Evolutionary conservation across 805 yeast species (phyloP), one percentile per base, ranked within the genome.

Genomic region (Saccharomyces jurei): DNA sequence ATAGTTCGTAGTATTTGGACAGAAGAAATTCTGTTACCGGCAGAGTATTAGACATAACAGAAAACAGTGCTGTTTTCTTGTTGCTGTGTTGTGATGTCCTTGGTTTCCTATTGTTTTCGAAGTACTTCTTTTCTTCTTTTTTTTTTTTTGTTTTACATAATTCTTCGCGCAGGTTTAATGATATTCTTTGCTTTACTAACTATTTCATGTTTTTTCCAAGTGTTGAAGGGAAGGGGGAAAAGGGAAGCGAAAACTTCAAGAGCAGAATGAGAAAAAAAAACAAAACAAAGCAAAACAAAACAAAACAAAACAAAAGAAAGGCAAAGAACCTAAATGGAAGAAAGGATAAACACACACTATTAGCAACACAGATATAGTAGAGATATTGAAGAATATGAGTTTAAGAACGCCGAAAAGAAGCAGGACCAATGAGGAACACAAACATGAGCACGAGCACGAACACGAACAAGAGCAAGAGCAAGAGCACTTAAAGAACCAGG

Each of bases 141-240:
- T 17, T 36, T 17, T 36, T n/a, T n/a, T 36, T n/a, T n/a, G 21
- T 36, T 36, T 36, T 36, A 36, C 22, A 36, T 36, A 17, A 17
- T 36, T 36, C 17, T 54, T 13, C 49, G 52, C 13, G 51, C 56
- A 13, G 50, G 10, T 9, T 36, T 36, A 36, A 36, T 14, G 41
- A 36, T 36, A 36, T 6, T 36, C 14, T 6, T 17, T 36, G 41
- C n/a, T 36, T n/a, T 36, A 36, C 41, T n/a, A 36, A 17, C 9
- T 17, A 5, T 36, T 36, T n/a, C 41, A 36, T 36, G 6, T 10
- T n/a, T 10, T n/a, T 36, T 36, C 41, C 41, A n/a, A 22, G 41
- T 17, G 41, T 10, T 17, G n/a, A 36, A 36, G 41, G 41, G 22
- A n/a, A 17, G 41, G 41, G 41, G 41, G 41, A 17, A 36, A 36